Base-by-base conservation (phyloP, 2,329 filamentous ascomycete genomes). In the Mycosphaerella arachidis region DNA sequence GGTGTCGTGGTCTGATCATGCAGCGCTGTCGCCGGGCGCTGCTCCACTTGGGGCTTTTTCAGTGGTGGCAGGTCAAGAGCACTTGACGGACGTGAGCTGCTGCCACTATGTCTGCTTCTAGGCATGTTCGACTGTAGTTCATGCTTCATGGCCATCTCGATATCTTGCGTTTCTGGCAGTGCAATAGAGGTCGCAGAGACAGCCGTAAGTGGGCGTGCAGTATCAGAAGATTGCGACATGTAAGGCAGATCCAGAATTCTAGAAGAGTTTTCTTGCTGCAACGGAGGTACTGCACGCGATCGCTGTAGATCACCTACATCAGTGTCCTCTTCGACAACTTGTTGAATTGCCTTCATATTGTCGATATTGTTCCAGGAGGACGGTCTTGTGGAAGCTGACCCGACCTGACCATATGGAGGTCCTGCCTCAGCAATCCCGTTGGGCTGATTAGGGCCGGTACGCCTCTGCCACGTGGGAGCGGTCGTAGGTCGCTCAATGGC, bases 21-120 rank as follows among this genome's bases (percentile, higher is more conserved):
- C 62, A 63, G 31, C 31, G 46, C 20, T 57, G 62, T 51, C 30
- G 46, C 35, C 18, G 31, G 30, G 10, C 50, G 50, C n/a, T 33
- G 50, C 37, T 56, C 40, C 4, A 53, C 46, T 37, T 48, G 56
- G 8, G 56, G 46, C 40, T 48, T 55, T 45, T 56, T 61, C 4
- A 78, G 66, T 7, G 75, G 73, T 40, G 73, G 71, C 16, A 76
- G 64, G 20, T 71, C 56, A n/a, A 63, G 53, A 46, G 60, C 57
- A 51, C 60, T 59, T 43, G 48, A 33, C 9, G 55, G 56, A 13
- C 56, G 56, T 30, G 55, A 58, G 48, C 13, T 33, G 48, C 48
- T 40, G 37, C 27, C 48, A 43, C 33, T 58, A 10, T n/a, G 27
- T 7, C 40, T n/a, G 40, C 40, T 43, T 16, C 40, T 18, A 8